Evolutionary conservation across 257 asterid species (phyloP).

Genomic region (Scutellaria barbata): DNA sequence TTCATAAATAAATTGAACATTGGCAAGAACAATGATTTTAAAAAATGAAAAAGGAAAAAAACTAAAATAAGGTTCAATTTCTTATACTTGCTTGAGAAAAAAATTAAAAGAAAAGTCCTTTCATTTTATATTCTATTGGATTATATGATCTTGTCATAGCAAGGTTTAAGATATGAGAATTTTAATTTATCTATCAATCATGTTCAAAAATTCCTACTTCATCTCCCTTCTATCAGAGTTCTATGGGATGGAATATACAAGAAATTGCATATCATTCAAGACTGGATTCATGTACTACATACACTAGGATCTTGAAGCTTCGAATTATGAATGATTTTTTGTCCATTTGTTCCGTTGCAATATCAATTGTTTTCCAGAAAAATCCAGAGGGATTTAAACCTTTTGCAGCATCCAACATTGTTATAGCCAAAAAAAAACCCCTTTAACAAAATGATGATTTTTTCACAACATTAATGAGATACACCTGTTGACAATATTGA

Average conservation of each 20-base stretch:
- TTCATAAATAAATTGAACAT: conserved; percentile 10
- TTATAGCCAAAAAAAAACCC: background rate
- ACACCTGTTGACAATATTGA: background rate
- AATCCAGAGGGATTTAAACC: background rate
- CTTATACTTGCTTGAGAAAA: background rate
- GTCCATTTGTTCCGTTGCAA: background rate
- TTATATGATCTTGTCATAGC: background rate
- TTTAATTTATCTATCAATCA: background rate
- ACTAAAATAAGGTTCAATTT: background rate
- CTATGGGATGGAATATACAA: background rate
- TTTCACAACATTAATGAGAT: background rate
- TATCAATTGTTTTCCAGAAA: background rate
- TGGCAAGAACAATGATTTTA: background rate
- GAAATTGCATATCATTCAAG: conserved; percentile 9
- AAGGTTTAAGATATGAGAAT: background rate
- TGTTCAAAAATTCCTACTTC: background rate
- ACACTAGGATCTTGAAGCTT: conserved; percentile 2
- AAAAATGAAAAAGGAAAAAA: background rate
- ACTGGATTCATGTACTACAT: background rate
- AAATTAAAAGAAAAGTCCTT: background rate
- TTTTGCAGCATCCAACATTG: background rate
- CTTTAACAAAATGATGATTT: background rate
- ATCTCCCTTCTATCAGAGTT: background rate
- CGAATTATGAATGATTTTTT: too few species aligned
- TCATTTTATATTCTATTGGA: background rate